Conservation (phyloP, 768 basidiomycete species). For the Boletus reticuloceps region DNA sequence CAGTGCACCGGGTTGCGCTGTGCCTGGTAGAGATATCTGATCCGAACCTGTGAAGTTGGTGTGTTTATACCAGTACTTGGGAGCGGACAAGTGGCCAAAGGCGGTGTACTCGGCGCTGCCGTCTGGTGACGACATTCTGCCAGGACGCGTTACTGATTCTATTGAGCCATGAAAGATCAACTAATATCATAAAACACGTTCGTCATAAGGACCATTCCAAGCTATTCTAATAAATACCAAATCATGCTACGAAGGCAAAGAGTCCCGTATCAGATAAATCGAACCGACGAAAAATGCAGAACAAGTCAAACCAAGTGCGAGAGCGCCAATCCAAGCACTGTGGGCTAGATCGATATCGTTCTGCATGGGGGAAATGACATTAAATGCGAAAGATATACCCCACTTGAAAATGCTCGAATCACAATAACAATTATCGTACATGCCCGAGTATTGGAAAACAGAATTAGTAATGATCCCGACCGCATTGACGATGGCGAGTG, state of each 20-base stretch:
- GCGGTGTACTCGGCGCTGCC: too few relatives aligned
- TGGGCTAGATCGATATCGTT: conserved; percentile 27
- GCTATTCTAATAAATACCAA: too few relatives aligned
- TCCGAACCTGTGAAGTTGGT: too few relatives aligned
- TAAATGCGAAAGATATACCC: conserved; percentile 23
- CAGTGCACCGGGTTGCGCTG: too few relatives aligned
- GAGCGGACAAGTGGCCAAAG: too few relatives aligned
- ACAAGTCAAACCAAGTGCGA: conserved; percentile 25
- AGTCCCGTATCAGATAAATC: conserved; percentile 29
- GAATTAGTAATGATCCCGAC: conserved; percentile 25
- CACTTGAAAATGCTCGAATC: conserved; percentile 22
- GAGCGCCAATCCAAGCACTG: conserved; percentile 38
- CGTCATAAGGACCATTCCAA: too few relatives aligned
- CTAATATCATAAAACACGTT: too few relatives aligned
- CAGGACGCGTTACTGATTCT: too few relatives aligned
- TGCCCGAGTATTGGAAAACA: conserved; percentile 28
- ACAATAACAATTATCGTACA: conserved; percentile 31
- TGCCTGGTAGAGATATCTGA: too few relatives aligned
- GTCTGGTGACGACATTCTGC: too few relatives aligned
- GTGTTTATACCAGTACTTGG: too few relatives aligned
- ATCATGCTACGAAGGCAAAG: conserved; percentile 2
- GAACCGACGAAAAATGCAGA: conserved; percentile 26
- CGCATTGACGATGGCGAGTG: conserved; percentile 29
- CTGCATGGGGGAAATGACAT: conserved; percentile 19
- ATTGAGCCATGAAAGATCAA: too few relatives aligned